phyloP scores from a whole-genome alignment of 148 eudicot species.

The Vaccinium myrtillus region DNA sequence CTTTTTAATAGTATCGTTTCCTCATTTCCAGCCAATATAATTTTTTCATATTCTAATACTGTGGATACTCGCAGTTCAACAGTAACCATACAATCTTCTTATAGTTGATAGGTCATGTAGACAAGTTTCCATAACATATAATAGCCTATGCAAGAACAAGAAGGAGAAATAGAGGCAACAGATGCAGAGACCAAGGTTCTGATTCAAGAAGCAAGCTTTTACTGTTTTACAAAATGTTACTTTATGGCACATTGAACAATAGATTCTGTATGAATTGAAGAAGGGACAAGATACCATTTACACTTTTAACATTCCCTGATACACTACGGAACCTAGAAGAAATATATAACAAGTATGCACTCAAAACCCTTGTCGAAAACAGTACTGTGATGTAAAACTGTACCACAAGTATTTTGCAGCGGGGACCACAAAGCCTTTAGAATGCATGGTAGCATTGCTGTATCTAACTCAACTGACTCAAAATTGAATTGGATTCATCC shows the following conservation, averaged over 20 bases:
- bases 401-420: background rate
- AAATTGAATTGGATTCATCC: background rate
- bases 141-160: background rate
- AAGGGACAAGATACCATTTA: slow-evolving; percentile 4
- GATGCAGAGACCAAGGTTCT: background rate
- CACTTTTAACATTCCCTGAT: background rate
- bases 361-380: slow-evolving; percentile 3
- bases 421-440: no score
- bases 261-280: background rate
- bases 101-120: background rate
- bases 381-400: background rate
- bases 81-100: background rate
- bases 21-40: background rate
- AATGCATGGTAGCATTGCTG: background rate
- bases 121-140: background rate
- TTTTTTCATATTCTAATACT: background rate
- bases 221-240: background rate
- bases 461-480: slow-evolving; percentile 9
- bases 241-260: background rate
- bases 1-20: background rate
- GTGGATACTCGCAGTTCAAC: background rate
- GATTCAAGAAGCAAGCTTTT: background rate
- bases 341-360: background rate
- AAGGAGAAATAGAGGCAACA: background rate
- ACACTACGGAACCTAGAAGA: background rate